Evolutionary conservation across 1,284 basidiomycete species (phyloP), one percentile per base, ranked within the genome.

Genomic region (Rhodotorula sp.): DNA sequence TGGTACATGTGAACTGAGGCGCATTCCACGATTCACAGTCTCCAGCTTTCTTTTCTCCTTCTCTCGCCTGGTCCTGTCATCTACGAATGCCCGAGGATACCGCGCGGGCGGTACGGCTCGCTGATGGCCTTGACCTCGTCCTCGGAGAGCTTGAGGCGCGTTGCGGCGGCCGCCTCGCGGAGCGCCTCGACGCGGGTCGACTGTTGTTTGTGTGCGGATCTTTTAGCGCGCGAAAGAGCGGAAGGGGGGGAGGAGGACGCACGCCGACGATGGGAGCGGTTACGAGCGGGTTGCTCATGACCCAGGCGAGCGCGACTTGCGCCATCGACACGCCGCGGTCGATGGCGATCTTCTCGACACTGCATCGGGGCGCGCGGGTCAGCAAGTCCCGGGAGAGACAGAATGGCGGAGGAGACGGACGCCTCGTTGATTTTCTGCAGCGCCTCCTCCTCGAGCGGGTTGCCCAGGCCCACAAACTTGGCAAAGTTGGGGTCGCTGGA

Each of bases 91-190:
- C 85, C 84, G 32, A 83, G 76, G 15, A 84, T 79, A 0, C 73
- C 78, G 64, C 82, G 81, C 2, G 85, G 79, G 41, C 79, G 67
- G 78, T 88, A 88, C 6, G 84, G 81, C 67, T 84, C 82, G 67
- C 85, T 84, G 55, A 88, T 82, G 63, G 82, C 81, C 75, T 84
- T 83, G 53, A 86, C 82, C 73, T 88, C 87, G 44, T 87, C 87
- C 4, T 84, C 81, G 0, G 84, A 84, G 37, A 88, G 81, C 66
- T 83, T 80, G 55, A 87, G 78, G 83, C 85, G 75, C 32, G 72
- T 72, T n/a, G 72, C 74, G n/a, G 77, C 61, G n/a, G 70, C 71
- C 44, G 70, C 61, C 37, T 77, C 72, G 46, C 69, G 65, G 36
- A 76, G 64, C n/a, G 65, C 63, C 27, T 78, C 76, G 34, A 75